Conservation (phyloP, 2,329 filamentous ascomycete genomes). For the Trichoderma polysporum region DNA sequence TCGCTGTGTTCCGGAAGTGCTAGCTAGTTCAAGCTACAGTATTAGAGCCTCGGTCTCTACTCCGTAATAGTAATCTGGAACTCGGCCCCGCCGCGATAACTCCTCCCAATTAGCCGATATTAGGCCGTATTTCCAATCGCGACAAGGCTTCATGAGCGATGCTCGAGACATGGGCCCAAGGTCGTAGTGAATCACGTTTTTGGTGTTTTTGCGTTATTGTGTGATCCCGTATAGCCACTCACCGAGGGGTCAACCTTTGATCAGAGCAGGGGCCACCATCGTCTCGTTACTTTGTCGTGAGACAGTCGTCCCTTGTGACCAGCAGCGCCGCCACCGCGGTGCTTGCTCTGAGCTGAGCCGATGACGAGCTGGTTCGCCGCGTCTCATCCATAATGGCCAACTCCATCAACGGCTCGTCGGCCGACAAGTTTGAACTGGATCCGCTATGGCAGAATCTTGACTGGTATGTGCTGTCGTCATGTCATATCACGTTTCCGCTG, state of each 20-base stretch:
- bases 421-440: conserved; percentile 42
- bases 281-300: not conserved
- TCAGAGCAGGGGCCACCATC: not conserved
- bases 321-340: not conserved
- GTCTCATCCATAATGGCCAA: conserved; percentile 27
- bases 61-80: too few species aligned
- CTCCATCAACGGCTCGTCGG: conserved; percentile 34
- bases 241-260: not conserved
- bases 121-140: conserved; percentile 17
- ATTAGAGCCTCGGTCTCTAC: not conserved
- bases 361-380: conserved; percentile 18
- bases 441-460: conserved; percentile 74
- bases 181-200: not conserved
- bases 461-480: conserved; percentile 55
- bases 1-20: too few species aligned
- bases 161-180: not conserved
- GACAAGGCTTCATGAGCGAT: conserved; percentile 1
- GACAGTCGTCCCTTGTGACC: not conserved
- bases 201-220: not conserved
- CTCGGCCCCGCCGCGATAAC: not conserved
- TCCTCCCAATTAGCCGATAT: conserved; percentile 9
- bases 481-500: not conserved
- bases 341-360: not conserved
- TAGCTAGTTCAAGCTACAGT: not conserved
- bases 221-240: not conserved